Percentiles rank a stretch among this genome's conserved stretches.
phyloP scores from a whole-genome alignment of 805 yeast genomes.

The Candida taoyuanica region DNA sequence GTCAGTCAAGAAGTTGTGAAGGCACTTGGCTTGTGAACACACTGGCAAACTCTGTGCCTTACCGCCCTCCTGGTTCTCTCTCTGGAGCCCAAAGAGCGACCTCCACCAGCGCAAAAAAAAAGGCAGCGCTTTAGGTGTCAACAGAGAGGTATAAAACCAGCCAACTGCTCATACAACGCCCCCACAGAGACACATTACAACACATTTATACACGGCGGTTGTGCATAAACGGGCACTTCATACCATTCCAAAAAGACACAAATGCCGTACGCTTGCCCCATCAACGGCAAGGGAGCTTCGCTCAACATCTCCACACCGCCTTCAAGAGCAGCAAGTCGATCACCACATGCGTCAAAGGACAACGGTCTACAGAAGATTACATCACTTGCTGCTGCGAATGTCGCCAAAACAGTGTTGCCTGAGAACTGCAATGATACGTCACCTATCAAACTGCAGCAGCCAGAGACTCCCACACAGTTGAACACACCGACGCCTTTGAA shows the following conservation, averaged over 20 bases:
- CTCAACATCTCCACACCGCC: slow-evolving; percentile 12
- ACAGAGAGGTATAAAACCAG: not conserved
- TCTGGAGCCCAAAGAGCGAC: not conserved
- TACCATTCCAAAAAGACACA: not conserved
- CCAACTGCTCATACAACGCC: not conserved
- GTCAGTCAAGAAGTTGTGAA: too few relatives aligned
- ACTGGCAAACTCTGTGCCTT: not conserved
- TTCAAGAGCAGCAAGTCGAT: slow-evolving; percentile 3
- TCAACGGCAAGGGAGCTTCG: slow-evolving; percentile 18
- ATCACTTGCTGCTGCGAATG: not conserved
- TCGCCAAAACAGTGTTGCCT: not conserved
- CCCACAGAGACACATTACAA: not conserved
- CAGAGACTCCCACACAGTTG: slow-evolving; percentile 3
- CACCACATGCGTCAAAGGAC: slow-evolving; percentile 1
- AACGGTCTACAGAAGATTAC: not conserved
- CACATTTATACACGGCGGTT: not conserved
- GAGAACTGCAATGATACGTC: not conserved
- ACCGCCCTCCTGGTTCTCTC: not conserved
- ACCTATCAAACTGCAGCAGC: not conserved
- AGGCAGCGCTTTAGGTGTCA: not conserved
- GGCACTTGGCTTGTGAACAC: not conserved
- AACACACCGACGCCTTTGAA: slow-evolving; percentile 5
- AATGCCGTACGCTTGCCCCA: slow-evolving; percentile 29
- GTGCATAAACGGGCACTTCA: too few relatives aligned
- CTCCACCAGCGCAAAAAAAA: not conserved